Evolutionary conservation across 2,329 filamentous ascomycete genomes (phyloP).

Genomic region (Corniculantispora saksenae): DNA sequence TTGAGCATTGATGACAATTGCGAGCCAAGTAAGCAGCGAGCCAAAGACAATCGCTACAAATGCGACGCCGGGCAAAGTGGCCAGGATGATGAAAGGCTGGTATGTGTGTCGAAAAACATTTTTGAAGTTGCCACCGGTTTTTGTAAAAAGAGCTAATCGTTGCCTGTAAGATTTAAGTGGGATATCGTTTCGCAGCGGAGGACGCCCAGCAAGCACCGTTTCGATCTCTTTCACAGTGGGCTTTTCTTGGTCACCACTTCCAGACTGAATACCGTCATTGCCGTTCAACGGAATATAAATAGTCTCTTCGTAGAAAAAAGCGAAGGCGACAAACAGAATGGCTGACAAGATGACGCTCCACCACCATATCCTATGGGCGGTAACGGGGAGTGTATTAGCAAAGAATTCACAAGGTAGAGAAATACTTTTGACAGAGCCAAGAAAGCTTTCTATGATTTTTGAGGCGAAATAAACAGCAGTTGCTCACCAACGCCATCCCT

Average conservation of each 20-base stretch:
- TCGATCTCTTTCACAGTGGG: not conserved
- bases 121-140: not conserved
- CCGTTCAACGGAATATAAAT: not conserved
- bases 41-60: not conserved
- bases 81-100: not conserved
- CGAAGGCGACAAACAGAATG: not conserved
- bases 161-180: not conserved
- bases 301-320: constrained; percentile 1
- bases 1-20: not conserved
- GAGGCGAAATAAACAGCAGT: not conserved
- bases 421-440: not conserved
- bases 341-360: constrained; percentile 9
- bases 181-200: not conserved
- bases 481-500: constrained; percentile 30
- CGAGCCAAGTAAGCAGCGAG: not conserved
- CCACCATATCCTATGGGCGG: constrained; percentile 27
- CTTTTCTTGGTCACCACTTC: not conserved
- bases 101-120: not conserved
- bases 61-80: not conserved
- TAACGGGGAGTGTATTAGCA: not conserved
- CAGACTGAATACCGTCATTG: not conserved
- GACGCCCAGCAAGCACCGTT: not conserved
- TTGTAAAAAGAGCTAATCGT: not conserved
- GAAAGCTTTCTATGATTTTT: not conserved
- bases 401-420: not conserved